phyloP scores from a whole-genome alignment of 2,329 filamentous ascomycete genomes.

The Raffaelea arxii region DNA sequence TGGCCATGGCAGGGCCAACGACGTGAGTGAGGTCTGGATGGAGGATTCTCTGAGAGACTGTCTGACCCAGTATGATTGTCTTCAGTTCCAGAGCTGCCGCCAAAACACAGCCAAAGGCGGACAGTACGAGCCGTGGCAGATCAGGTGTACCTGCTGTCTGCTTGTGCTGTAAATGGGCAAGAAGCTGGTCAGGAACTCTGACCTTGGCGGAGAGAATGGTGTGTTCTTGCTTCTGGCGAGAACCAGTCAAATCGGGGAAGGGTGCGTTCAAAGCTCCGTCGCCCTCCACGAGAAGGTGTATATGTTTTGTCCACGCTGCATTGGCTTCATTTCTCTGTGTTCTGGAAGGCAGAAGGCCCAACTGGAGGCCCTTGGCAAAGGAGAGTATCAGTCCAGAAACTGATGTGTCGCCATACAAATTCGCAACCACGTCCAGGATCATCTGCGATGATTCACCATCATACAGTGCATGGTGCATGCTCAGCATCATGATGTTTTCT shows the following conservation, averaged over 20 bases:
- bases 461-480: conserved; percentile 51
- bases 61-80: conserved; percentile 15
- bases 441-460: conserved; percentile 49
- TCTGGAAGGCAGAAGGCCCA: conserved; percentile 13
- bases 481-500: conserved; percentile 23
- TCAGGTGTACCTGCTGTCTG: background rate
- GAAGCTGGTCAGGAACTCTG: background rate
- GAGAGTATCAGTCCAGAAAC: background rate
- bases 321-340: conserved; percentile 12
- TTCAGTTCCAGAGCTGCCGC: conserved; percentile 14
- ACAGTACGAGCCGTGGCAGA: conserved; percentile 12
- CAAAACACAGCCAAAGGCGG: conserved; percentile 16
- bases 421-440: conserved; percentile 34
- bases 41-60: conserved; percentile 15
- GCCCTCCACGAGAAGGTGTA: conserved; percentile 7
- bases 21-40: conserved; percentile 15
- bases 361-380: conserved; percentile 13
- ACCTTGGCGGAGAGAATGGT: conserved; percentile 7
- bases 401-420: conserved; percentile 1
- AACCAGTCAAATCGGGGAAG: conserved; percentile 16
- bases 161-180: background rate
- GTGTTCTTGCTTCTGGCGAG: conserved; percentile 12
- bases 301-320: conserved; percentile 11
- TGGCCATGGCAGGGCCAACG: conserved; percentile 16
- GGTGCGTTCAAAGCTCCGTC: conserved; percentile 14